phyloP scores from a whole-genome alignment of 495 filamentous ascomycete genomes.

The Xylaria longipes region DNA sequence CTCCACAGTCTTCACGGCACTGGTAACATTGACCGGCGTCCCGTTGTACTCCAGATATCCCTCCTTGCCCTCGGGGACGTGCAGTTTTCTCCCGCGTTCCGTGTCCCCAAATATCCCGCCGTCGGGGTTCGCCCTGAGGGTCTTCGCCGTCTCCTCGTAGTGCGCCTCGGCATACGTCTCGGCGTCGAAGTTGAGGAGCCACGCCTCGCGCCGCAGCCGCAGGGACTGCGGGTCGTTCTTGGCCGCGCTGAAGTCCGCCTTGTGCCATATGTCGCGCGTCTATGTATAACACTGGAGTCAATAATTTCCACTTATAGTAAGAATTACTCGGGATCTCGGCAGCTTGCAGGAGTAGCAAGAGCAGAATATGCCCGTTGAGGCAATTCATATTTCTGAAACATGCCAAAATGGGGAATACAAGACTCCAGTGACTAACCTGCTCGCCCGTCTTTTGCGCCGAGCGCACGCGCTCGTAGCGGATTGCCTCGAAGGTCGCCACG shows the following conservation, averaged over 20 bases:
- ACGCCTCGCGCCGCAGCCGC: conserved; percentile 61
- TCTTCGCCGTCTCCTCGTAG: conserved; percentile 33
- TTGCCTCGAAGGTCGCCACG: conserved; percentile 53
- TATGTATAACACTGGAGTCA: no score
- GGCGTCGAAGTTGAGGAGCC: conserved; percentile 67
- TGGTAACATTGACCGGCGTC: not conserved
- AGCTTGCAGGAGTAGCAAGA: no score
- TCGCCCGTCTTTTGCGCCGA: conserved; percentile 65
- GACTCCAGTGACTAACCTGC: no score
- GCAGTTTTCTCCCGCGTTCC: conserved; percentile 28
- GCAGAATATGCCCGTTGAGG: no score
- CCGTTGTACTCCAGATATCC: conserved; percentile 36
- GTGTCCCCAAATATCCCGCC: conserved; percentile 31
- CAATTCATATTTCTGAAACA: no score
- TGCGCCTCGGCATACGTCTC: conserved; percentile 59
- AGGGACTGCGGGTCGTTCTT: conserved; percentile 65
- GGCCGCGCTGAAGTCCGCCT: conserved; percentile 63
- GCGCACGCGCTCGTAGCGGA: conserved; percentile 61
- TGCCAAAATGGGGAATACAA: no score
- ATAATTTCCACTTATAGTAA: no score
- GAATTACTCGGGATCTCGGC: no score
- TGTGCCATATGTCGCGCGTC: conserved; percentile 67
- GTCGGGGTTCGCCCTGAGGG: conserved; percentile 19
- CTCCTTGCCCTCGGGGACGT: conserved; percentile 31
- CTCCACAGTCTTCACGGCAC: not conserved